phyloP scores from a whole-genome alignment of 495 filamentous ascomycete genomes.

The Talaromyces ruber region DNA sequence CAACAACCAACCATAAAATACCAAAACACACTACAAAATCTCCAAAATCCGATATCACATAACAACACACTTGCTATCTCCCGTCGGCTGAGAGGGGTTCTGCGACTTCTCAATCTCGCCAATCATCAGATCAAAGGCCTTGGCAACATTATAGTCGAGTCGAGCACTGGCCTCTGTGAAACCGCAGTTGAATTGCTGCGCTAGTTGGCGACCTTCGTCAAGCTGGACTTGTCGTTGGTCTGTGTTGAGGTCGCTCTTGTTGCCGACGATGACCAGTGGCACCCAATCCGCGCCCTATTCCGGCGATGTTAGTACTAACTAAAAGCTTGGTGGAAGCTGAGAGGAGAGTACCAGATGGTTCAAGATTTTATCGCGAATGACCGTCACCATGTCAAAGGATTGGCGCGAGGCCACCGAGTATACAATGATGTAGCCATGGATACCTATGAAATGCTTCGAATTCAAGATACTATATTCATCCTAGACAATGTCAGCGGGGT shows the following conservation, averaged over 20 bases:
- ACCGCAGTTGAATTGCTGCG: slow-evolving; percentile 80
- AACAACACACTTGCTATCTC: slow-evolving; percentile 67
- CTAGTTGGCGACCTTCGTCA: slow-evolving; percentile 73
- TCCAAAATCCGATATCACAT: slow-evolving; percentile 51
- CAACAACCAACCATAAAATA: background rate
- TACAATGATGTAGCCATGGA: slow-evolving; percentile 97
- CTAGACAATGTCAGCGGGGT: slow-evolving; percentile 30
- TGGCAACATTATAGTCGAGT: slow-evolving; percentile 85
- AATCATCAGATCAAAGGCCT: slow-evolving; percentile 92
- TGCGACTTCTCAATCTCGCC: slow-evolving; percentile 90
- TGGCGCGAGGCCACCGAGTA: slow-evolving; percentile 90
- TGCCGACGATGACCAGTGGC: slow-evolving; percentile 89
- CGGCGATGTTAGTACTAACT: background rate
- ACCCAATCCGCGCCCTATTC: slow-evolving; percentile 81
- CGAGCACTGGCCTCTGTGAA: slow-evolving; percentile 93
- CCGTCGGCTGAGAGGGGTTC: slow-evolving; percentile 76
- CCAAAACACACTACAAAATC: background rate
- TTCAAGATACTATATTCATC: slow-evolving; percentile 98
- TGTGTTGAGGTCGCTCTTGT: slow-evolving; percentile 88
- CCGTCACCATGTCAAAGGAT: slow-evolving; percentile 93
- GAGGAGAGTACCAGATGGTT: slow-evolving; percentile 72
- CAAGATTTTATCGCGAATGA: slow-evolving; percentile 94
- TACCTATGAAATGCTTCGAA: slow-evolving; percentile 98
- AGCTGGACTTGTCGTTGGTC: slow-evolving; percentile 86
- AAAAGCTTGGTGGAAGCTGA: background rate